Percentiles rank a stretch among this genome's conserved stretches.
These are phyloP conservation scores for Ceratocystis variospora DNA, from an alignment of 2,329 filamentous ascomycete genomes.

Conservation along the genomic window DNA sequence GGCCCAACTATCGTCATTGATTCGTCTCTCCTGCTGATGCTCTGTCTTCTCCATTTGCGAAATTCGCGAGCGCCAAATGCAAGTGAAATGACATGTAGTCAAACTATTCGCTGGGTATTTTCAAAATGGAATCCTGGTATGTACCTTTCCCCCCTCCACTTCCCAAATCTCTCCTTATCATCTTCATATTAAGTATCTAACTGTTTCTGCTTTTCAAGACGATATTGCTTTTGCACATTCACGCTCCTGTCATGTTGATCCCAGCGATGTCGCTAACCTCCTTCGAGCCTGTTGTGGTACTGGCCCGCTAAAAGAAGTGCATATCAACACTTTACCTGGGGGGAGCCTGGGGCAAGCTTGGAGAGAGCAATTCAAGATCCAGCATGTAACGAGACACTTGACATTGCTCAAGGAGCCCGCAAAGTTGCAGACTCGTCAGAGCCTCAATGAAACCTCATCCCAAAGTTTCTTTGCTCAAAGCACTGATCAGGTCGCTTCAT, in stretches of 20 bases:
- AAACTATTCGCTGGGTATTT: slow-evolving; percentile 69
- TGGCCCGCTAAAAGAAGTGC: slow-evolving; percentile 25
- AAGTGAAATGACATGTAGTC: slow-evolving; percentile 52
- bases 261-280: slow-evolving; percentile 53
- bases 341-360: slow-evolving; percentile 37
- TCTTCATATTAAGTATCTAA: slow-evolving; percentile 10
- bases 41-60: slow-evolving; percentile 50
- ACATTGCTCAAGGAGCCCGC: slow-evolving; percentile 34
- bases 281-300: slow-evolving; percentile 55
- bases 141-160: slow-evolving; percentile 21
- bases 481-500: slow-evolving; percentile 27
- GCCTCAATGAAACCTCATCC: not conserved
- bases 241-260: slow-evolving; percentile 48
- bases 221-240: slow-evolving; percentile 55
- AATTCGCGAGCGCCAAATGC: slow-evolving; percentile 55
- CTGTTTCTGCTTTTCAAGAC: slow-evolving; percentile 29
- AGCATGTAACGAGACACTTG: slow-evolving; percentile 39
- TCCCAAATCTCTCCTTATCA: too few species aligned
- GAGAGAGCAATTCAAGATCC: slow-evolving; percentile 32
- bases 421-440: slow-evolving; percentile 14
- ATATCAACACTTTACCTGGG: slow-evolving; percentile 30
- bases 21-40: slow-evolving; percentile 60
- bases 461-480: slow-evolving; percentile 12
- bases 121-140: slow-evolving; percentile 70
- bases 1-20: slow-evolving; percentile 71